Evolutionary conservation across 768 basidiomycete species (phyloP).

Genomic region (Cyclocybe aegerita): DNA sequence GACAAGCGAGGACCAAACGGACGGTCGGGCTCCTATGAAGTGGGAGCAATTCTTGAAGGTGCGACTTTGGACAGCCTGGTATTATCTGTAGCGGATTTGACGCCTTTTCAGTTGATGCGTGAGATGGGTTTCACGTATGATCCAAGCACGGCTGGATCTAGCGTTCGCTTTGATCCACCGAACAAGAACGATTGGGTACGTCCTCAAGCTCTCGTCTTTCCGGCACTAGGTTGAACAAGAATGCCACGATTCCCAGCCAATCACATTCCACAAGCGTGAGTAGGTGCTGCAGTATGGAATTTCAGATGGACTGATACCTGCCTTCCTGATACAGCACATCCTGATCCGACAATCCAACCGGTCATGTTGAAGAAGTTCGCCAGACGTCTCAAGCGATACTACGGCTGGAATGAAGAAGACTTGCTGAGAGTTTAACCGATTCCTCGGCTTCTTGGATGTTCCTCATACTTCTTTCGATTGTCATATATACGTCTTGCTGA

Average conservation of each 20-base stretch:
- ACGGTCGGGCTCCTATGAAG: slow-evolving; percentile 60
- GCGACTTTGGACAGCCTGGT: slow-evolving; percentile 6
- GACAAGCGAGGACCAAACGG: slow-evolving; percentile 53
- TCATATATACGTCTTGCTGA: neutral
- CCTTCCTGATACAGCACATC: slow-evolving; percentile 54
- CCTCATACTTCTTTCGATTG: neutral
- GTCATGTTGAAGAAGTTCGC: slow-evolving; percentile 50
- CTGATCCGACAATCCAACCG: slow-evolving; percentile 62
- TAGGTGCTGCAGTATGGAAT: slow-evolving; percentile 2
- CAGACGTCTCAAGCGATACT: slow-evolving; percentile 56
- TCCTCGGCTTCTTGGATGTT: too few species aligned
- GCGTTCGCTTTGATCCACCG: slow-evolving; percentile 81
- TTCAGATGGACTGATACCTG: slow-evolving; percentile 1
- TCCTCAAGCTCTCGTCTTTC: neutral
- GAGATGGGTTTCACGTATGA: slow-evolving; percentile 78
- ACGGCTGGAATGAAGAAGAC: slow-evolving; percentile 64
- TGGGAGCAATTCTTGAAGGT: slow-evolving; percentile 83
- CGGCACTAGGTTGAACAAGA: neutral
- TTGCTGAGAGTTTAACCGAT: slow-evolving; percentile 23
- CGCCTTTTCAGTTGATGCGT: slow-evolving; percentile 56
- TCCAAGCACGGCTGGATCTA: slow-evolving; percentile 77
- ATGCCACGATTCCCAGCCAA: slow-evolving; percentile 43
- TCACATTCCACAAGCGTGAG: slow-evolving; percentile 77
- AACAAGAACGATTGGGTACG: slow-evolving; percentile 40
- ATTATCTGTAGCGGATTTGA: neutral